phyloP scores from a whole-genome alignment of 1,139 yeast species.

The Candida sp. region DNA sequence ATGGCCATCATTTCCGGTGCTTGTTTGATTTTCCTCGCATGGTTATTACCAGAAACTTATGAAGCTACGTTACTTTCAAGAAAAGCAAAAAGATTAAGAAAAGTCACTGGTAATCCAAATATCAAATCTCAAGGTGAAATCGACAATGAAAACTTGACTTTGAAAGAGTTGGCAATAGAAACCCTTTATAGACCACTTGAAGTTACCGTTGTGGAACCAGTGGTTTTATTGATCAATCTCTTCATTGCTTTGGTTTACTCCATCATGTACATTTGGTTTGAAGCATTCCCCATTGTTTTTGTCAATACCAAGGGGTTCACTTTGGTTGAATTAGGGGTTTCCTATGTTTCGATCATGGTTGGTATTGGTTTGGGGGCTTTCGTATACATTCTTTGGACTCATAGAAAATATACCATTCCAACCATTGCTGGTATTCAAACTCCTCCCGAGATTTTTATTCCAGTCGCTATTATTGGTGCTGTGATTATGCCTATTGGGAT shows the following conservation, averaged over 20 bases:
- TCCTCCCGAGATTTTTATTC: conserved; percentile 60
- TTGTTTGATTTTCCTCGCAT: conserved; percentile 24
- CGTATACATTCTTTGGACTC: conserved; percentile 17
- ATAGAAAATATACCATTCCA: conserved; percentile 21
- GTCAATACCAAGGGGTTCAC: conserved; percentile 19
- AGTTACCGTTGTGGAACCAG: conserved; percentile 27
- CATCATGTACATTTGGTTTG: conserved; percentile 31
- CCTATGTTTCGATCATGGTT: conserved; percentile 18
- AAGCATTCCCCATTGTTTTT: conserved; percentile 30
- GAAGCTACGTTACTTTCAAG: conserved; percentile 42
- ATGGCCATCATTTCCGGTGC: conserved; percentile 32
- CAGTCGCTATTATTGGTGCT: conserved; percentile 39
- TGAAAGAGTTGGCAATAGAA: conserved; percentile 16
- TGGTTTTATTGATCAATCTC: conserved; percentile 26
- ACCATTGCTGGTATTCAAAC: conserved; percentile 31
- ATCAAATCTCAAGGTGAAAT: conserved; percentile 41
- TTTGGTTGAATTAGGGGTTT: conserved; percentile 21
- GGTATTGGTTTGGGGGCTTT: conserved; percentile 19
- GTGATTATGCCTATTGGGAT: conserved; percentile 27
- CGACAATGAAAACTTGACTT: conserved; percentile 29
- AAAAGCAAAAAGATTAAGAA: conserved; percentile 45
- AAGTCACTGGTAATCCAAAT: conserved; percentile 37
- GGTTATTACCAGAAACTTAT: conserved; percentile 51
- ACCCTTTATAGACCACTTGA: conserved; percentile 30
- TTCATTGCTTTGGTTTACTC: conserved; percentile 30